phyloP scores from a whole-genome alignment of 2,329 filamentous ascomycete species.

The Tolypocladium ovalisporum region DNA sequence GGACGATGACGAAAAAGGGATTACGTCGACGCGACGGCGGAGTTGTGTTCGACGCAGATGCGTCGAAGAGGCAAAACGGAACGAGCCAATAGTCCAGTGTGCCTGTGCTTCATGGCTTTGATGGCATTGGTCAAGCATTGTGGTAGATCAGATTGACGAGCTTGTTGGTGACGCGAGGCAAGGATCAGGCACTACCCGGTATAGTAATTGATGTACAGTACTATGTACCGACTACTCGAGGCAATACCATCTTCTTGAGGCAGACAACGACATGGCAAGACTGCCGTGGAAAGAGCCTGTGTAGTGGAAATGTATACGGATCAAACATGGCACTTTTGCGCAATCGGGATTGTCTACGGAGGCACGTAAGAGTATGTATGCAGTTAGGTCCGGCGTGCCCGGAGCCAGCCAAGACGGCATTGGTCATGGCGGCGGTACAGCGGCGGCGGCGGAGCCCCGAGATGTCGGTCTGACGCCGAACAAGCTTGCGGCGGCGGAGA shows the following conservation, averaged over 20 bases:
- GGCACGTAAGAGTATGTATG: neutral
- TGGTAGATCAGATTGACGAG: conserved; percentile 1
- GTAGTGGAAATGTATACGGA: neutral
- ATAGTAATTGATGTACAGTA: neutral
- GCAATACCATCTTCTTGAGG: too few relatives aligned
- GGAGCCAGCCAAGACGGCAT: neutral
- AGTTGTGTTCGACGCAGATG: neutral
- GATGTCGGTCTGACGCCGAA: neutral
- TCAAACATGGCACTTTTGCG: neutral
- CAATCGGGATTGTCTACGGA: neutral
- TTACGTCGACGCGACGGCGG: neutral
- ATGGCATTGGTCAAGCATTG: neutral
- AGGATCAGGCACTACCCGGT: neutral
- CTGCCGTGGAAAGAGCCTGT: neutral
- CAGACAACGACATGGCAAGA: neutral
- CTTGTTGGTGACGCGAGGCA: neutral
- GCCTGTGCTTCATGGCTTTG: neutral
- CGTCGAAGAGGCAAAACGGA: neutral
- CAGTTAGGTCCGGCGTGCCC: neutral
- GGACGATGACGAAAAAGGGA: conserved; percentile 1
- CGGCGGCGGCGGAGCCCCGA: neutral
- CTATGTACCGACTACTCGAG: neutral
- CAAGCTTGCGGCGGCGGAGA: neutral
- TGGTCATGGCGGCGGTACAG: neutral
- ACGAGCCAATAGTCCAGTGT: neutral